These are phyloP conservation scores for Chlamydomonas eustigma DNA, from an alignment of 139 green algal genomes.

Conservation along the genomic window DNA sequence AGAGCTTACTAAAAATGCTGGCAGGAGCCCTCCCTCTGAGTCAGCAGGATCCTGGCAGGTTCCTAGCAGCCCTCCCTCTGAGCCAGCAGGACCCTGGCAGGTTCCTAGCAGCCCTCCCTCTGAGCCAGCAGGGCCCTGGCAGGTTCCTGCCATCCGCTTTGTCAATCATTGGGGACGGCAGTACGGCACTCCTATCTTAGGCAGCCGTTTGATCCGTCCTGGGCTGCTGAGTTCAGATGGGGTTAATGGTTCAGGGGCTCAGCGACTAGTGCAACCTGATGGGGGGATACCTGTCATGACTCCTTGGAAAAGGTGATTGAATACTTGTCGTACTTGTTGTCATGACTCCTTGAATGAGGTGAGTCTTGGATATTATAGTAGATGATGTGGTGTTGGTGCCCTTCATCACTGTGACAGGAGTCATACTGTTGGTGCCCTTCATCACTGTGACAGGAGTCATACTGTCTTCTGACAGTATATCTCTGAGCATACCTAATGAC, in stretches of 20 bases:
- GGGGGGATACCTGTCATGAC: neutral
- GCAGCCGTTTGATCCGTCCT: neutral
- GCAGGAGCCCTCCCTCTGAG: neutral
- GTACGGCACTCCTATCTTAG: neutral
- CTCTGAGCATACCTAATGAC: too few species aligned
- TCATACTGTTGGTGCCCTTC: too few species aligned
- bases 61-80: neutral
- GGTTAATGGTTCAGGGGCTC: neutral
- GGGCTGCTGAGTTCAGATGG: neutral
- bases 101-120: neutral
- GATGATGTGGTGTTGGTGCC: too few species aligned
- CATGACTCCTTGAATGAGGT: too few species aligned
- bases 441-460: too few species aligned
- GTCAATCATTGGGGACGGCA: neutral
- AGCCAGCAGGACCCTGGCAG: too few species aligned
- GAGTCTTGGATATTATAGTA: too few species aligned
- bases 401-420: too few species aligned
- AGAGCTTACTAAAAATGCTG: neutral
- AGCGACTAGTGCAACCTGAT: neutral
- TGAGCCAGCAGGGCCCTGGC: neutral
- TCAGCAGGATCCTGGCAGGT: neutral
- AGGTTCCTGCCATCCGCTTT: neutral
- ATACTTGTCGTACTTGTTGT: too few species aligned
- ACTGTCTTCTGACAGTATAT: too few species aligned
- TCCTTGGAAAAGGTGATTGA: neutral